Base-by-base conservation (phyloP, 306 rosid genomes). In the Vachellia pachyceras region DNA sequence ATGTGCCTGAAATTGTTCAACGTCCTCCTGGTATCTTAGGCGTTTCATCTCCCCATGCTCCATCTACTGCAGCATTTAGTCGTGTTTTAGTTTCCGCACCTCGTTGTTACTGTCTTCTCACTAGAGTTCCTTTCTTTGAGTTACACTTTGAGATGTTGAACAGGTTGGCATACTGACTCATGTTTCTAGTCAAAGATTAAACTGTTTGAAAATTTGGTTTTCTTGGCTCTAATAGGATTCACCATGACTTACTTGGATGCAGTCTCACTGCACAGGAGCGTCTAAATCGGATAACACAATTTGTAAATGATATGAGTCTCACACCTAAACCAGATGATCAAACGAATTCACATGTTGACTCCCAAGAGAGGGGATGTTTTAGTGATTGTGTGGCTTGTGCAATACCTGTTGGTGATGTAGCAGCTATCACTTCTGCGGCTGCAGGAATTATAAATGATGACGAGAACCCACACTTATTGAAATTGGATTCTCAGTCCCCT, bases 251-350 rank as follows among this genome's bases (percentile, higher is more conserved):
- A 82, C 89, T 85, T 85, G 89, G 83, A 84, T 89, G 93, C 97
- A 95, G 99, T 87, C 90, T 95, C 84, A 77, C 94, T 86, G 94
- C 97, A 82, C 97, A 95, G 90, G 98, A 93, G 88, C 99, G 99
- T 73, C 89, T 95, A 86, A 91, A 86, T 77, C 88, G 98, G 70
- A 92, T 95, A 83, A 93, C 95, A 18, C 89, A 95, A 85, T 89
- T 95, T 81, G 78, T 90, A 76, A 87, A 69, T 77, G 93, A 92
- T 65, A 80, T 90, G 83, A 75, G 80, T 80, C 91, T 88, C 50
- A 69, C 67, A 85, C 81, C 87, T 52, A 91, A 79, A 78, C 68
- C 57, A 50, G 84, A 84, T 76, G 88, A 93, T 84, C 86, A 90
- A 71, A 64, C 65, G 85, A 87, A 82, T 82, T 84, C 80, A 68